Evolutionary conservation across 2,329 filamentous ascomycete genomes (phyloP), one percentile per base, ranked within the genome.

Genomic region (Cladosporium cucumerinum): DNA sequence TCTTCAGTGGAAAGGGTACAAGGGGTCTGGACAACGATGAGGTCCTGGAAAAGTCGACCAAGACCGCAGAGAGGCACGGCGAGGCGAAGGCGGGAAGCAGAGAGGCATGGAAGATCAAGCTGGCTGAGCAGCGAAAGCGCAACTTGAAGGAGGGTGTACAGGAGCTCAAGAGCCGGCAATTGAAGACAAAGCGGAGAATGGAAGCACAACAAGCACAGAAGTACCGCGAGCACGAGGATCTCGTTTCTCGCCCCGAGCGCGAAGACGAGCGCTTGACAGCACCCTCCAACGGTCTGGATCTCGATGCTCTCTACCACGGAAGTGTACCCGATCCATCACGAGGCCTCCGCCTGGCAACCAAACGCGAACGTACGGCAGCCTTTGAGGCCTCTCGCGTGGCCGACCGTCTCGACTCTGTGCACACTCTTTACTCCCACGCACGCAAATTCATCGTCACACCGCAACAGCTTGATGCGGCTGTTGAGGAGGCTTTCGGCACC

Each of bases 391-490:
- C 65, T 16, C 71, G 70, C 52, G 66, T 66, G n/a, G 69, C 68
- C 23, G 67, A 72, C 34, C 70, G 74, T 5, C 65, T 86, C 66
- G 87, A 94, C 69, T 85, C 89, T 18, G 80, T 99, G 32, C 92
- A 97, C 78, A 88, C 91, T 65, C 85, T 99, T 14, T 99, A 99
- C 79, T 90, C 95, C 80, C 90, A 93, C 71, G 93, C 95, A 5
- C 86, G 90, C 28, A 82, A 86, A 46, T 99, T 98, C 79, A 97
- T 99, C 74, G 88, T 92, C 21, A 88, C 85, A 26, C 93, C 96
- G 76, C 80, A 84, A 59, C 89, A 96, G 76, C 85, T 99, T 36
- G 85, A 90, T 70, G 82, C 82, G 18, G 85, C 87, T 69, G 88
- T 97, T 64, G 89, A 96, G 25, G 80, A 83, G 68, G 83, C 89